Conservation (phyloP, 148 eudicot genomes). For the Beta vulgaris region DNA sequence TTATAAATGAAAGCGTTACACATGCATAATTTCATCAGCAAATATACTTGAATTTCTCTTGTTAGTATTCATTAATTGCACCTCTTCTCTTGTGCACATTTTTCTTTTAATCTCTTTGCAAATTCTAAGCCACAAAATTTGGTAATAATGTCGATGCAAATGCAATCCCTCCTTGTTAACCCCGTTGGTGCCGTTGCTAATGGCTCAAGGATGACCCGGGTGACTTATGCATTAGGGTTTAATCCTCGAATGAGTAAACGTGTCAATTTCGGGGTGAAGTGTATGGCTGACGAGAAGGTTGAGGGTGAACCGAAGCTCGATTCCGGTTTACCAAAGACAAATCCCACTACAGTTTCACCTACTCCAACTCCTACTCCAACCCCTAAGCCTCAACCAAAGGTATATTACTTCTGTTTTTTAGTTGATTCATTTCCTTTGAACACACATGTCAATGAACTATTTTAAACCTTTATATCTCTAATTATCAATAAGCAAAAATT, state of each 20-base stretch:
- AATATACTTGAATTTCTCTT: too few species aligned
- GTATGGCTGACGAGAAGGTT: constrained; percentile 31
- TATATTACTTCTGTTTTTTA: background rate
- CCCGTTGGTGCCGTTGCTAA: constrained; percentile 6
- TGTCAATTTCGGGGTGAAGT: constrained; percentile 19
- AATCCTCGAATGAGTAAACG: constrained; percentile 20
- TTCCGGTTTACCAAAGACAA: background rate
- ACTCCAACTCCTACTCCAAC: constrained; percentile 10
- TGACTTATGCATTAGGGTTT: constrained; percentile 1
- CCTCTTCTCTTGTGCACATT: background rate
- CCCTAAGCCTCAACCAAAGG: constrained; percentile 34
- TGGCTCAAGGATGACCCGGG: constrained; percentile 8
- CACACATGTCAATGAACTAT: too few species aligned
- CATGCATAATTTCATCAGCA: too few species aligned
- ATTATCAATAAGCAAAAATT: too few species aligned
- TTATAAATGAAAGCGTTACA: too few species aligned
- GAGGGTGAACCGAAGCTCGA: constrained; percentile 19
- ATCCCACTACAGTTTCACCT: background rate
- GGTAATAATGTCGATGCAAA: constrained; percentile 19
- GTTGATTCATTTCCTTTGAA: background rate
- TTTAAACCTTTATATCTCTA: too few species aligned
- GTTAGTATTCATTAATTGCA: too few species aligned
- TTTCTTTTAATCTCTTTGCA: background rate
- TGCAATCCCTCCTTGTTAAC: constrained; percentile 32
- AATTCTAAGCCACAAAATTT: background rate